phyloP scores from a whole-genome alignment of 2,329 filamentous ascomycete species.

The Lizonia empirigonia region DNA sequence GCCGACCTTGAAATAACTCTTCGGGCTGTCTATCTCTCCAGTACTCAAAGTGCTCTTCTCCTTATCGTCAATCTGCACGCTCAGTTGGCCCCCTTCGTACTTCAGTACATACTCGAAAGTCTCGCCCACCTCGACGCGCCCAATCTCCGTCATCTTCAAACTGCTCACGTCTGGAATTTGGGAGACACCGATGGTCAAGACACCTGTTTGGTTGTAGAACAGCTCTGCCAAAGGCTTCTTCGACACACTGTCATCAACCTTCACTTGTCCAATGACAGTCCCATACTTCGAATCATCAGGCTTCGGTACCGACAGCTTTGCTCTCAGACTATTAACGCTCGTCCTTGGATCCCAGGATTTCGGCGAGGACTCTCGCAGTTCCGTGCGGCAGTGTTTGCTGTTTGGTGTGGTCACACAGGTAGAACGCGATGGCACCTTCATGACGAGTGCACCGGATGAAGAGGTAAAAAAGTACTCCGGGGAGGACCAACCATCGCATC shows the following conservation, averaged over 20 bases:
- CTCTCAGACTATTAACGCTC: slow-evolving; percentile 44
- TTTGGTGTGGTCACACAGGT: slow-evolving; percentile 50
- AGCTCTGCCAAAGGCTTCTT: slow-evolving; percentile 51
- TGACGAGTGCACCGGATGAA: slow-evolving; percentile 44
- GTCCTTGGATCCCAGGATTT: slow-evolving; percentile 44
- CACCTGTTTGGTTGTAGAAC: slow-evolving; percentile 46
- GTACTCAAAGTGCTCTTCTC: slow-evolving; percentile 21
- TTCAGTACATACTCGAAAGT: slow-evolving; percentile 49
- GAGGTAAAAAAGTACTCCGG: slow-evolving; percentile 43
- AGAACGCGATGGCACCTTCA: slow-evolving; percentile 50
- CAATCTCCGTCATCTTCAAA: slow-evolving; percentile 38
- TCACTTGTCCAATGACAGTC: slow-evolving; percentile 51
- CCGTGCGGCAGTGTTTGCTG: slow-evolving; percentile 52
- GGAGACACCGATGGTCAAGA: slow-evolving; percentile 49
- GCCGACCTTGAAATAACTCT: slow-evolving; percentile 33
- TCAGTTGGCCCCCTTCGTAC: slow-evolving; percentile 45
- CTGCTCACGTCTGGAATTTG: slow-evolving; percentile 43
- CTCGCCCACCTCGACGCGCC: slow-evolving; percentile 40
- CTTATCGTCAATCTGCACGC: slow-evolving; percentile 19
- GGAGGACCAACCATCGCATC: slow-evolving; percentile 45
- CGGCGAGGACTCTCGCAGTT: slow-evolving; percentile 47
- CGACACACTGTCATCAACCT: slow-evolving; percentile 46
- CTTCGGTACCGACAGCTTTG: slow-evolving; percentile 34
- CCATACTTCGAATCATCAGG: slow-evolving; percentile 46
- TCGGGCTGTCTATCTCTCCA: slow-evolving; percentile 20